Base-by-base conservation (phyloP, 768 basidiomycete genomes). In the Russula foetens region DNA sequence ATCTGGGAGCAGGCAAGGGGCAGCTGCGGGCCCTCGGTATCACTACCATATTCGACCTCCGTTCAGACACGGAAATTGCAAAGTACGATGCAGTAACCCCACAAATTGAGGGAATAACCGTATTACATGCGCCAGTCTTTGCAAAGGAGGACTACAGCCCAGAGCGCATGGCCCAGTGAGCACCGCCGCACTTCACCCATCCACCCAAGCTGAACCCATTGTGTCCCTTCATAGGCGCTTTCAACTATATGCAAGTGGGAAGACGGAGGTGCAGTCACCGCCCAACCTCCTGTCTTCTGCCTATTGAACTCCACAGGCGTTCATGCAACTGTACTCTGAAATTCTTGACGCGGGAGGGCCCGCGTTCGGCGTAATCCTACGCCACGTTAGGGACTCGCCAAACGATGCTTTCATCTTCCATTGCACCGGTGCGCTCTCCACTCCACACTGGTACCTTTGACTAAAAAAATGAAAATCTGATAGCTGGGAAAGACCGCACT, bases 401-500 rank as follows among this genome's bases (percentile, higher is more conserved):
- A 75, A 78, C 43, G 79, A 82, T 21, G 81, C 79, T 0, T 85
- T 80, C 64, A 62, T 91, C 28, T 88, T 92, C 65, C 88, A 92
- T 66, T 92, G 90, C 65, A 91, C 90, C 56, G 81, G 79, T 79
- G 49, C n/a, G 69, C 55, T 19, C 1, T 21, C 48, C 46, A 47
- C 23, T 51, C 28, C 4, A 17, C 26, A 49, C 31, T 15, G 3
- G 54, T 15, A 4, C 14, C n/a, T 47, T n/a, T 46, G 50, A 5
- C 17, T 51, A 55, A 54, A 49, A 53, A 4, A 33, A 33, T 5
- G 17, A 19, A 53, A 5, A 46, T 11, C 29, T 29, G 15, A 24
- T 29, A 81, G 90, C 88, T 28, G 90, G 90, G 3, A 92, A 92
- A 70, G 90, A 92, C 72, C 75, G 90, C 66, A 92, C 90, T 2